Conservation (phyloP, 352 stramenopile genomes). For the Phytophthora sp. region DNA sequence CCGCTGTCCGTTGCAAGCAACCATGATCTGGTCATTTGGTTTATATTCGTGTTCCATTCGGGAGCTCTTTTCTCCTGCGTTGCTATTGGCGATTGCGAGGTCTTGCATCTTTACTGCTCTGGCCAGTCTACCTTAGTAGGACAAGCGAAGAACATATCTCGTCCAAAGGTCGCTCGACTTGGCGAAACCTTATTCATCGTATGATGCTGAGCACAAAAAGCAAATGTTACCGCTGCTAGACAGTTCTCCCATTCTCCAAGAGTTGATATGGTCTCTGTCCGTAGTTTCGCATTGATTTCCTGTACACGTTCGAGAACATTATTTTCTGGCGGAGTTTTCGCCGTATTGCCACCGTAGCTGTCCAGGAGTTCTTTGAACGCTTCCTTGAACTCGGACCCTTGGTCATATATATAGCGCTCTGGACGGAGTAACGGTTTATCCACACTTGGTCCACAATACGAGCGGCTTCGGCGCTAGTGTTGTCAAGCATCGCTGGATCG, state of each 20-base stretch:
- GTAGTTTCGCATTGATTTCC: slow-evolving; percentile 2
- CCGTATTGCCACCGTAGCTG: background rate
- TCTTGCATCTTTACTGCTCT: background rate
- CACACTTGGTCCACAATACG: slow-evolving; percentile 10
- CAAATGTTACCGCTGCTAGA: background rate
- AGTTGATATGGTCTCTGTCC: background rate
- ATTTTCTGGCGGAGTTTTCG: slow-evolving; percentile 13
- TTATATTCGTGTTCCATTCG: background rate
- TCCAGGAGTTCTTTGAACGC: slow-evolving; percentile 12
- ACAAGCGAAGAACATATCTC: slow-evolving; percentile 16
- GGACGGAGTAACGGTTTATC: slow-evolving; percentile 14
- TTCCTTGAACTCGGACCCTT: background rate
- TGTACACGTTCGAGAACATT: background rate
- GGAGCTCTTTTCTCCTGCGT: background rate
- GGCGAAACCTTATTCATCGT: background rate
- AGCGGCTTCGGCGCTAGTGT: slow-evolving; percentile 2
- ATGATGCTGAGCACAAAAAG: background rate
- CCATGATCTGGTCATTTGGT: background rate
- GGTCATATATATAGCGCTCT: slow-evolving; percentile 4
- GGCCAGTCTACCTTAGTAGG: background rate
- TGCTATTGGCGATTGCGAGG: background rate
- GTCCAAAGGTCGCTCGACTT: slow-evolving; percentile 5
- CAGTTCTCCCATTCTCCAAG: slow-evolving; percentile 4
- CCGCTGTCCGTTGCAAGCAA: background rate
- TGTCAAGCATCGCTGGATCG: background rate